Conservation (phyloP, 1,284 basidiomycete genomes). For the Taiwanofungus camphoratus region DNA sequence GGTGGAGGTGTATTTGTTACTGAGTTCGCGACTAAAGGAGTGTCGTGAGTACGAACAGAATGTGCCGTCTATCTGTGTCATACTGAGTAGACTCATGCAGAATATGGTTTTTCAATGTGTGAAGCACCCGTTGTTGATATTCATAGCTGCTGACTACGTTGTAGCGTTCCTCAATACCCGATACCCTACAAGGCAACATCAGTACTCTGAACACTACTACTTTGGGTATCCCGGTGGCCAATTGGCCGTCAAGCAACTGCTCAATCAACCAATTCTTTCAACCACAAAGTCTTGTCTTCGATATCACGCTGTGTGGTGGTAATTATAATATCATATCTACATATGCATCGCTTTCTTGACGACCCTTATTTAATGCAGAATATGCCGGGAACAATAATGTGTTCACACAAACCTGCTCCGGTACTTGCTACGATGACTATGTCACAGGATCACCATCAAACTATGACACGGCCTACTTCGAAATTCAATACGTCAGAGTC, state of each 20-base stretch:
- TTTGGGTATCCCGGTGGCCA: slow-evolving; percentile 64
- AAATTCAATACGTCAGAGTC: slow-evolving; percentile 57
- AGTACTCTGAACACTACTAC: slow-evolving; percentile 55
- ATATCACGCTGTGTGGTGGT: slow-evolving; percentile 76
- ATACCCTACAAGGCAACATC: slow-evolving; percentile 44
- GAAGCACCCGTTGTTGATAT: slow-evolving; percentile 3
- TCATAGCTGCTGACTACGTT: slow-evolving; percentile 3
- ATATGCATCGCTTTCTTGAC: slow-evolving; percentile 6
- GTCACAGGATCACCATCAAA: slow-evolving; percentile 62
- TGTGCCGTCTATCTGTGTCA: background rate
- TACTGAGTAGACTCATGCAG: slow-evolving; percentile 28
- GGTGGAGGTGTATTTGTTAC: slow-evolving; percentile 72
- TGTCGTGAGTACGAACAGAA: slow-evolving; percentile 43
- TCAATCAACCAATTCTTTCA: slow-evolving; percentile 55
- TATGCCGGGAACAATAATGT: slow-evolving; percentile 38
- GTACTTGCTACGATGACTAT: slow-evolving; percentile 67
- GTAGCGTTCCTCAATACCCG: slow-evolving; percentile 54
- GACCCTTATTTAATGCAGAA: slow-evolving; percentile 13
- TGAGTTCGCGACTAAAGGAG: slow-evolving; percentile 58
- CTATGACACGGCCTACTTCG: slow-evolving; percentile 74
- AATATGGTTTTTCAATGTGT: slow-evolving; percentile 75
- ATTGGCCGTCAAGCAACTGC: slow-evolving; percentile 60
- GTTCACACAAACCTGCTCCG: slow-evolving; percentile 61
- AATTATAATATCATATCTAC: slow-evolving; percentile 16
- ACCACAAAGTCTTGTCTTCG: slow-evolving; percentile 63